Evolutionary conservation across 768 basidiomycete species (phyloP).

Genomic region (Holtermannia corniformis): DNA sequence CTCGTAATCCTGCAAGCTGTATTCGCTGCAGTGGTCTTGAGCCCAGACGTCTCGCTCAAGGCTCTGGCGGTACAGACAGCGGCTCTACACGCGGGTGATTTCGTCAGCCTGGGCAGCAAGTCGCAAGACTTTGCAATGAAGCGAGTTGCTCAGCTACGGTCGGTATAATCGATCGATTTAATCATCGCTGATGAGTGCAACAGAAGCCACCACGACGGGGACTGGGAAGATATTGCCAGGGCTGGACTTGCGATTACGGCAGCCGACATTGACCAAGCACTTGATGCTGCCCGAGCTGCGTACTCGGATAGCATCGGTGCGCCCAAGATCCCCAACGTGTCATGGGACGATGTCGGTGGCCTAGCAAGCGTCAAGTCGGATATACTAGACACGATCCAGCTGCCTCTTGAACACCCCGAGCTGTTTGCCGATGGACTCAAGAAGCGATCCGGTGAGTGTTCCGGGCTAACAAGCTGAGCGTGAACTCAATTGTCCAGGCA

Average conservation of each 20-base stretch:
- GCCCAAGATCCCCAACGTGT: slow-evolving; percentile 86
- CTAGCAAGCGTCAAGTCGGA: slow-evolving; percentile 76
- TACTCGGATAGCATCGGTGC: slow-evolving; percentile 94
- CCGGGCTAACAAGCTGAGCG: background rate
- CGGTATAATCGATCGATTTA: background rate
- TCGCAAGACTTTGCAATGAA: slow-evolving; percentile 51
- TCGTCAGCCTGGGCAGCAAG: slow-evolving; percentile 58
- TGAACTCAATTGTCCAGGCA: slow-evolving; percentile 50
- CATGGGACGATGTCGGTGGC: slow-evolving; percentile 97
- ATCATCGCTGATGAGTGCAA: background rate
- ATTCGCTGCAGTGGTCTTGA: slow-evolving; percentile 45
- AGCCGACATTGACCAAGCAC: slow-evolving; percentile 62
- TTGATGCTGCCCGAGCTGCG: slow-evolving; percentile 60
- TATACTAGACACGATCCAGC: slow-evolving; percentile 89
- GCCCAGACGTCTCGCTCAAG: slow-evolving; percentile 68
- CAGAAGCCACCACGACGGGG: background rate
- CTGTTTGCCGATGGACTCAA: slow-evolving; percentile 83
- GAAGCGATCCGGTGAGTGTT: slow-evolving; percentile 72
- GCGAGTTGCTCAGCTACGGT: slow-evolving; percentile 5
- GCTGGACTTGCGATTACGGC: slow-evolving; percentile 45
- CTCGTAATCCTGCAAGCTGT: slow-evolving; percentile 51
- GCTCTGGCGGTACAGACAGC: slow-evolving; percentile 77
- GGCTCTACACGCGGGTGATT: slow-evolving; percentile 73
- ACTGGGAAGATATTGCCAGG: slow-evolving; percentile 14
- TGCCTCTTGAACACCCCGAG: slow-evolving; percentile 83